A percentile compares a stretch with the other conserved stretches of the same genome.
These are phyloP conservation scores for Kodamaea plutei DNA, from an alignment of 1,139 yeast genomes.

Conservation along the genomic window DNA sequence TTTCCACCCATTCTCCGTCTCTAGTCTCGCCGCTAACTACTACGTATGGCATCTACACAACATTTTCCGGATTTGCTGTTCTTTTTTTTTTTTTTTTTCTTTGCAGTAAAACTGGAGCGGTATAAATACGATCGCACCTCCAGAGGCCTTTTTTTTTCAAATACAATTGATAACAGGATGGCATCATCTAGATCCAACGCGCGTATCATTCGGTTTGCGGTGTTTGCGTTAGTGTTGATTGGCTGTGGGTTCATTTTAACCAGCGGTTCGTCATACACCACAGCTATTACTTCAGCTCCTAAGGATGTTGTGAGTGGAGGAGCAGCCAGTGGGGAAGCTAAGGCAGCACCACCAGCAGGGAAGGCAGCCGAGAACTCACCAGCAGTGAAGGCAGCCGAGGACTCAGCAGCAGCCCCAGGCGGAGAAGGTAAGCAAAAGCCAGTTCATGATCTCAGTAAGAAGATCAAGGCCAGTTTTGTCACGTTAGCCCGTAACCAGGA, in stretches of 20 bases:
- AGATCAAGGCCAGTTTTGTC: slow-evolving; percentile 44
- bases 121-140: no score
- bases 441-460: slow-evolving; percentile 15
- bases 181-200: slow-evolving; percentile 55
- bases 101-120: no score
- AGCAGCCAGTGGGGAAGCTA: slow-evolving; percentile 8
- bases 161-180: no score
- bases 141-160: no score
- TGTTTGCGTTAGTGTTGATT: slow-evolving; percentile 54
- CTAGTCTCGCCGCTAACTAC: no score
- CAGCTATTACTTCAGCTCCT: slow-evolving; percentile 13
- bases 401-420: slow-evolving; percentile 6
- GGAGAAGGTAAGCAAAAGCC: slow-evolving; percentile 10
- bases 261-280: slow-evolving; percentile 50
- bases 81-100: no score
- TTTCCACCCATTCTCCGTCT: no score
- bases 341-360: slow-evolving; percentile 4
- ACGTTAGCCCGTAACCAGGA: slow-evolving; percentile 43
- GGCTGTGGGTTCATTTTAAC: slow-evolving; percentile 59
- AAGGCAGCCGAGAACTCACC: background rate
- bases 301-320: slow-evolving; percentile 4
- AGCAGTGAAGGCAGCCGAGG: slow-evolving; percentile 3
- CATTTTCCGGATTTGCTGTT: no score
- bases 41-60: no score
- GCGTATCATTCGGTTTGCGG: slow-evolving; percentile 56